Evolutionary conservation across 2,329 filamentous ascomycete genomes (phyloP).

Genomic region (Sclerotinia trifoliorum): DNA sequence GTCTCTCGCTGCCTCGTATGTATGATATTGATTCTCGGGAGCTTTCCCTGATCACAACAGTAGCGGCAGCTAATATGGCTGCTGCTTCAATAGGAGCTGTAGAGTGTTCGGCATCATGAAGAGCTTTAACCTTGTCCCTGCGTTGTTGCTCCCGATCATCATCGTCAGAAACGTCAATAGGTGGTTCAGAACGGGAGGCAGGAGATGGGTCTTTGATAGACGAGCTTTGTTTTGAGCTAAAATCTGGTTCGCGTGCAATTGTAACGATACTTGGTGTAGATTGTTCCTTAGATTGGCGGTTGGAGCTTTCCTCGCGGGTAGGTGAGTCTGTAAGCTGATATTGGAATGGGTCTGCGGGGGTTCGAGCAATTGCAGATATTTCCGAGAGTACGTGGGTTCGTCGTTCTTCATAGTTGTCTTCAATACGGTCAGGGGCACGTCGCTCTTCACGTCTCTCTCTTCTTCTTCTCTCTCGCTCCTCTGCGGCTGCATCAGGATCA

Average conservation of each 20-base stretch:
- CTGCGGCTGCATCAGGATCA: conserved; percentile 35
- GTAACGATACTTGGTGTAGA: conserved; percentile 49
- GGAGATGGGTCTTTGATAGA: conserved; percentile 32
- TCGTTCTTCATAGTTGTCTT: conserved; percentile 29
- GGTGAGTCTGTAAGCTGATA: conserved; percentile 55
- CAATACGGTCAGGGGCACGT: conserved; percentile 28
- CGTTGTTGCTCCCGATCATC: conserved; percentile 18
- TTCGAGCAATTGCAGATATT: conserved; percentile 29
- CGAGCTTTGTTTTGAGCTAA: conserved; percentile 33
- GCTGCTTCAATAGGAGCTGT: conserved; percentile 50
- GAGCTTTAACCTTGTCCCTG: conserved; percentile 27
- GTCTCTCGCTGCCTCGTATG: conserved; percentile 40
- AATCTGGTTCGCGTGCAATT: conserved; percentile 53
- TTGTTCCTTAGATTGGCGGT: conserved; percentile 26
- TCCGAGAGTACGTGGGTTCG: conserved; percentile 37
- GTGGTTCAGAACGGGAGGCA: conserved; percentile 26
- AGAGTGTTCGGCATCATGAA: conserved; percentile 49
- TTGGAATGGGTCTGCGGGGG: conserved; percentile 53
- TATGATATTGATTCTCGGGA: conserved; percentile 36
- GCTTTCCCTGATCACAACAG: conserved; percentile 43
- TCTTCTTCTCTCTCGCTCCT: conserved; percentile 37
- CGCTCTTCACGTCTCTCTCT: conserved; percentile 40
- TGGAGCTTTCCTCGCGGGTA: conserved; percentile 39
- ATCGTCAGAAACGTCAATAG: conserved; percentile 24
- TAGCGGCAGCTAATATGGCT: conserved; percentile 49